Base-by-base conservation (phyloP, 148 eudicot genomes). In the Heliosperma pusillum region DNA sequence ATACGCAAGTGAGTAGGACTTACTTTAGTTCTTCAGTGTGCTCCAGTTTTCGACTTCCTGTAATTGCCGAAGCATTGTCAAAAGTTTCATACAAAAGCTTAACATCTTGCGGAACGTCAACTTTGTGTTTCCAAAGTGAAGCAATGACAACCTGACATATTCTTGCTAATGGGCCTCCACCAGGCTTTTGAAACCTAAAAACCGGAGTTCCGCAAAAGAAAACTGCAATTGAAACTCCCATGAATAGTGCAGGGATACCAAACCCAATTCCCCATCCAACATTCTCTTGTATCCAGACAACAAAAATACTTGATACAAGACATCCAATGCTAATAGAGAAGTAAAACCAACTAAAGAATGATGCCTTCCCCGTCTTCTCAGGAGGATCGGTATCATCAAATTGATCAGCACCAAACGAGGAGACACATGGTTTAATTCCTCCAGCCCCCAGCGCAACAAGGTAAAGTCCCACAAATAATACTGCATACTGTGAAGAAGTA, bases 351-450 rank as follows among this genome's bases (percentile, higher is more conserved):
- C 78, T 81, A 67, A 81, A 80, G 66, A 80, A 85, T 1, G 81
- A 85, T 29, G 81, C 85, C 63, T 82, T 82, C 75, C 71, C 78
- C 13, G 70, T 77, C 77, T 76, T 80, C 70, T 82, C 85, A 58
- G 33, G 53, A 15, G 87, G 78, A 69, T 82, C 83, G 3, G 83
- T 85, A 27, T 82, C 85, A 50, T 85, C 85, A 77, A 85, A 85
- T 67, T 85, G 87, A 74, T 85, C 87, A 25, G 88, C 86, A 27
- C 88, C 88, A 60, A 85, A 85, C 3, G 88, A 85, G 25, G 86
- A 85, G 80, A 85, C 88, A 68, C 88, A 82, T 4, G 88, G 88
- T 61, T 85, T 85, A 61, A 82, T 85, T 59, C 88, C 88, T 24
- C 88, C 88, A n/a, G 80, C 79, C 59, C 88, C 88, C 7, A 85